Conservation (phyloP, 2,329 filamentous ascomycete genomes). For the Beauveria varroae region DNA sequence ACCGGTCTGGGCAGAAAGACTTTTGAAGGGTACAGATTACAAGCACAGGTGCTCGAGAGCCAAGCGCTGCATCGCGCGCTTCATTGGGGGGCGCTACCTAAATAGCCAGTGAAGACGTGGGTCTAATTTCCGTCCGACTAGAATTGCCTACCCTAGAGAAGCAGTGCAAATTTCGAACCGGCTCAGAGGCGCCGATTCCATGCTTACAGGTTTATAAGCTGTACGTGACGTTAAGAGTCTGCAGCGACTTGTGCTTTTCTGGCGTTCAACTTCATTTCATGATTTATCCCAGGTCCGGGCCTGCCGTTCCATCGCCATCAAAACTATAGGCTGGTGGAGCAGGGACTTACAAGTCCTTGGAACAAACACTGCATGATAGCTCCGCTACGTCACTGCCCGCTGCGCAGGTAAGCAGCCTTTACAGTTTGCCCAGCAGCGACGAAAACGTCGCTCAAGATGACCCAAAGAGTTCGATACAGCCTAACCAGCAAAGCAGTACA, state of each 20-base stretch:
- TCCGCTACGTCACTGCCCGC: neutral
- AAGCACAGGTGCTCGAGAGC: neutral
- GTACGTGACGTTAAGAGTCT: neutral
- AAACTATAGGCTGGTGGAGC: no score
- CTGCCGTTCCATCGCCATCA: neutral
- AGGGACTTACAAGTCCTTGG: no score
- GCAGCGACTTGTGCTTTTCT: neutral
- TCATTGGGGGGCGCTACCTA: constrained; percentile 1
- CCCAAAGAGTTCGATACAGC: neutral
- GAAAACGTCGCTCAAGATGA: neutral
- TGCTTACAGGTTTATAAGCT: neutral
- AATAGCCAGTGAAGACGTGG: neutral
- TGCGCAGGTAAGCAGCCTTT: neutral
- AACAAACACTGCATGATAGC: neutral
- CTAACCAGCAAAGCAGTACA: neutral
- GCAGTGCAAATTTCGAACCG: neutral
- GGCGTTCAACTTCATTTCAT: neutral
- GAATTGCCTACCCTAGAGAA: constrained; percentile 4
- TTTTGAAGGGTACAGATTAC: neutral
- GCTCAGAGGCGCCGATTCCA: constrained; percentile 13
- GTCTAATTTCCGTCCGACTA: neutral
- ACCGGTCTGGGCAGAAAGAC: neutral
- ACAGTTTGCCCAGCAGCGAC: neutral
- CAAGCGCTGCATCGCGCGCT: neutral
- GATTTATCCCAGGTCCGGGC: neutral